Percentiles rank a stretch among this genome's conserved stretches.
Evolutionary conservation across 306 rosid genomes (phyloP).

Genomic region (Leucaena leucocephala): DNA sequence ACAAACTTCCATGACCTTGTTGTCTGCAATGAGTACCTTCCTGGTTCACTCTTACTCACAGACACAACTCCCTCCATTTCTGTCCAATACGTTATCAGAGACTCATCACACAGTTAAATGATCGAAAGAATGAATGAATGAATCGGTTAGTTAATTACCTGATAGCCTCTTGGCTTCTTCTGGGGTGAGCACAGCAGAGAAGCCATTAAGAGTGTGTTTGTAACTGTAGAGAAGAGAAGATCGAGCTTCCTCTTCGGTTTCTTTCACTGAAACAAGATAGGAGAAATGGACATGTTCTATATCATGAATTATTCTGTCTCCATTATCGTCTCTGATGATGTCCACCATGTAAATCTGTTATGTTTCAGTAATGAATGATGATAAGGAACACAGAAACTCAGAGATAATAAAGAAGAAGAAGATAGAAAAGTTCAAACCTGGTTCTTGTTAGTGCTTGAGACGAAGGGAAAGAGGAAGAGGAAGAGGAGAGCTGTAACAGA

Average conservation of each 20-base stretch:
- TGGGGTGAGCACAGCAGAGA: slow-evolving; percentile 80
- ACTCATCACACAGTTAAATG: no score
- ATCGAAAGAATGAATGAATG: no score
- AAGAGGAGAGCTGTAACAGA: slow-evolving; percentile 23
- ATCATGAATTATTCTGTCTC: slow-evolving; percentile 46
- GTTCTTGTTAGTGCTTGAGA: slow-evolving; percentile 30
- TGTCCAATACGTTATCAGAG: slow-evolving; percentile 19
- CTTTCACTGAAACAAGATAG: slow-evolving; percentile 64
- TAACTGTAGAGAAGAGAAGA: slow-evolving; percentile 79
- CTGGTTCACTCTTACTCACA: slow-evolving; percentile 43
- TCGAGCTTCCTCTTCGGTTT: slow-evolving; percentile 61
- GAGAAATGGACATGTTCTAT: slow-evolving; percentile 66
- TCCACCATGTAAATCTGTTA: slow-evolving; percentile 67
- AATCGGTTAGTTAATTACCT: slow-evolving; percentile 7
- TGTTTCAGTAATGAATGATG: slow-evolving; percentile 14
- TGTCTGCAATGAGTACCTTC: slow-evolving; percentile 52
- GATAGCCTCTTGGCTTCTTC: slow-evolving; percentile 68
- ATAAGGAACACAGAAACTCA: not conserved
- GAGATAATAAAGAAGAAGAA: not conserved
- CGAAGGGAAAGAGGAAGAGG: slow-evolving; percentile 34
- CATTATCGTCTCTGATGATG: slow-evolving; percentile 55
- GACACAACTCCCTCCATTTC: slow-evolving; percentile 60
- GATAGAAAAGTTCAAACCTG: slow-evolving; percentile 34
- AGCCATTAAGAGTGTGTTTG: slow-evolving; percentile 84
- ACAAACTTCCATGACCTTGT: slow-evolving; percentile 68